phyloP scores from a whole-genome alignment of 108 stramenopile species.

The Fragilariopsis cylindrus region DNA sequence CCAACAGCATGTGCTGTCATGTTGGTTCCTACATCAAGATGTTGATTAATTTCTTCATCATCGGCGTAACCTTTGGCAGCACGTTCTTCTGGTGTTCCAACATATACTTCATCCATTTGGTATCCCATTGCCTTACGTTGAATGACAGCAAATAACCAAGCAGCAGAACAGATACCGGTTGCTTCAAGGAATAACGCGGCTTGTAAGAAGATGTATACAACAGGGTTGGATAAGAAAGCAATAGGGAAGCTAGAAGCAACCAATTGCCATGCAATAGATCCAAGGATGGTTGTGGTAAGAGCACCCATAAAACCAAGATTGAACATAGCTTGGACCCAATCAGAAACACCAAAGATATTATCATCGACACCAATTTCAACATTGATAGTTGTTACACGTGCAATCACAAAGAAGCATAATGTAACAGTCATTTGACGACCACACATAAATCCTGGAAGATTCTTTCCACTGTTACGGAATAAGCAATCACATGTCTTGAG shows the following conservation, averaged over 20 bases:
- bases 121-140: slow-evolving; percentile 50
- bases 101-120: slow-evolving; percentile 62
- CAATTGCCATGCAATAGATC: slow-evolving; percentile 66
- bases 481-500: slow-evolving; percentile 51
- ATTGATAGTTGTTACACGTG: slow-evolving; percentile 60
- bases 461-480: slow-evolving; percentile 53
- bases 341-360: slow-evolving; percentile 63
- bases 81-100: slow-evolving; percentile 66
- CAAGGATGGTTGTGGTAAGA: slow-evolving; percentile 71
- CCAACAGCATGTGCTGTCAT: slow-evolving; percentile 19
- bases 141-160: slow-evolving; percentile 63
- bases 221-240: slow-evolving; percentile 58
- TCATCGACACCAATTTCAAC: slow-evolving; percentile 38
- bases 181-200: slow-evolving; percentile 52
- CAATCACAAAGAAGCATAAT: slow-evolving; percentile 67
- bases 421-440: slow-evolving; percentile 76
- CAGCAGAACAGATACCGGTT: slow-evolving; percentile 59
- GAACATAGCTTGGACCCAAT: slow-evolving; percentile 57
- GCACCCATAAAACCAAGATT: slow-evolving; percentile 70
- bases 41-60: neutral
- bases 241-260: slow-evolving; percentile 68
- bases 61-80: slow-evolving; percentile 37
- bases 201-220: slow-evolving; percentile 54
- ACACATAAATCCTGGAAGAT: slow-evolving; percentile 69
- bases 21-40: slow-evolving; percentile 34